Base-by-base conservation (phyloP, 2,329 filamentous ascomycete species). In the Hypoxylon sp. region DNA sequence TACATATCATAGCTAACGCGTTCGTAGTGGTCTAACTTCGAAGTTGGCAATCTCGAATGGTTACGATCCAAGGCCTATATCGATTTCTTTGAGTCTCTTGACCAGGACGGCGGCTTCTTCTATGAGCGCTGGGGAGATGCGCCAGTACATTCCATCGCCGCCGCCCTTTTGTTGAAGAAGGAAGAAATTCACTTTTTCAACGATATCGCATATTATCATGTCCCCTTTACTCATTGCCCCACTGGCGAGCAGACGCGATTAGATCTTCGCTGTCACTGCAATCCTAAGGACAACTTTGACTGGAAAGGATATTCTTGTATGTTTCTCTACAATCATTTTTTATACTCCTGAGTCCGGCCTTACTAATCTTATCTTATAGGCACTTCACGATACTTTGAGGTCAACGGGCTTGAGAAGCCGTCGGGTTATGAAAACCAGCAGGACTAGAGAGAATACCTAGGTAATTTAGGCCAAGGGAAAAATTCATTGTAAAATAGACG, bases 101-200 rank as follows among this genome's bases (percentile, higher is more conserved):
- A 99, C 81, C 84, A 88, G 74, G 94, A 97, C 59, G 96, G 96
- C 71, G 96, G 96, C 70, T 99, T 99, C 88, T 98, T 98, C 86
- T 98, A 98, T 81, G 96, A 99, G 83, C 91, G 95, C 75, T 99
- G 95, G 95, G 95, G 95, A 67, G 95, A 99, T 81, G 96, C 96
- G 5, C 96, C 96, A 0, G 94, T 99, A 5, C 96, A 99, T 84
- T 98, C 95, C n/a, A 98, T 99, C 74, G 96, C 93, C 13, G 96
- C 96, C 2, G 88, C 88, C 67, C 84, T 99, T 44, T 87, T 98
- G 81, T 86, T 99, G 71, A 91, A 92, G 81, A 98, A 97, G 84
- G 92, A 96, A 54, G 91, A 99, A 80, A 90, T 99, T 70, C 96
- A 99, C 81, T 99, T 99, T 85, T 99, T 98, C 86, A 93, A 99